phyloP scores from a whole-genome alignment of 192 early-diverging fungal species.

The Entrophospora sp. region DNA sequence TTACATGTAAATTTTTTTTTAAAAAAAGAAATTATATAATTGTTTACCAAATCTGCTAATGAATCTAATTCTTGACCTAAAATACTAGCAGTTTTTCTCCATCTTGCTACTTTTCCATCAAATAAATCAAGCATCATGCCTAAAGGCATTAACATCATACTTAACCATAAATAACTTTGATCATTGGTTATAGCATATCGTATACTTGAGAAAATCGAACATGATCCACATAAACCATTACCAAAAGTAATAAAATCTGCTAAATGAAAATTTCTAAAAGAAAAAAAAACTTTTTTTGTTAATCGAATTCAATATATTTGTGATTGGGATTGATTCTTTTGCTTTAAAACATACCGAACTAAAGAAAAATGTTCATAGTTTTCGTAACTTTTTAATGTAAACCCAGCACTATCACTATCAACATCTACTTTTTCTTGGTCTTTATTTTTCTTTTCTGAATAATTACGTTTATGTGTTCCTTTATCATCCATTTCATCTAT shows the following conservation, averaged over 20 bases:
- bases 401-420: too few relatives aligned
- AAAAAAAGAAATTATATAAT: too few relatives aligned
- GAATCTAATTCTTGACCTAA: slow-evolving; percentile 88
- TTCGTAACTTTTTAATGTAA: too few relatives aligned
- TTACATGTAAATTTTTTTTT: too few relatives aligned
- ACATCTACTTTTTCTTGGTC: too few relatives aligned
- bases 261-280: slow-evolving; percentile 58
- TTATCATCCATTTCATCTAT: too few relatives aligned
- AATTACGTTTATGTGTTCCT: too few relatives aligned
- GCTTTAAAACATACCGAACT: not conserved
- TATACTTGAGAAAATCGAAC: slow-evolving; percentile 65
- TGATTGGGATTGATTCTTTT: not conserved
- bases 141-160: slow-evolving; percentile 58
- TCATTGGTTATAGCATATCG: slow-evolving; percentile 60
- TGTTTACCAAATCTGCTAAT: slow-evolving; percentile 71
- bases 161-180: slow-evolving; percentile 46
- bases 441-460: too few relatives aligned
- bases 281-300: not conserved
- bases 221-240: slow-evolving; percentile 72
- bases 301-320: not conserved
- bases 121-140: slow-evolving; percentile 67
- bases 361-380: slow-evolving; percentile 16
- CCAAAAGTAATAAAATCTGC: slow-evolving; percentile 83
- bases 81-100: slow-evolving; percentile 60
- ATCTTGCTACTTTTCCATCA: slow-evolving; percentile 77